Evolutionary conservation across 1,139 yeast species (phyloP), one percentile per base, ranked within the genome.

Genomic region (Kluyveromyces marxianus): DNA sequence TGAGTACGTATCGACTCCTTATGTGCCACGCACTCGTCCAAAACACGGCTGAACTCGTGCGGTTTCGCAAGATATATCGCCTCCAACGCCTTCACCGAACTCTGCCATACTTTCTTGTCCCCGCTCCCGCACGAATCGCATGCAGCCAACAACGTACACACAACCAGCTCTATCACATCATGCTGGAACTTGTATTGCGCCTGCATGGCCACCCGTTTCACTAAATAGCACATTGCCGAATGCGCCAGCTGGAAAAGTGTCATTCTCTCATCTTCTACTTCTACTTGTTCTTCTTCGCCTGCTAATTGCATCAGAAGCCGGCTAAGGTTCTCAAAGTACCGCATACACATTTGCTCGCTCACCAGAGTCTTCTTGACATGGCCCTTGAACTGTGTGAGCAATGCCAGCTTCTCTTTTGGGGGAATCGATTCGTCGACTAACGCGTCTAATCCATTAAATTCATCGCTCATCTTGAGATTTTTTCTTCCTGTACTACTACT

Each of bases 131-230:
- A 14, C 21, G 21, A 14, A 33, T 55, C 44, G 26, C 56, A 50
- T 42, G 52, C 50, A 29, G 35, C 42, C 14, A 54, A 48, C 33
- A 60, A 37, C 24, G 48, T 50, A 3, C 34, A 32, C 8, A 50
- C 46, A 26, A 39, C 32, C 5, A 7, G 39, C 31, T 33, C 36
- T 5, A 53, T 48, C 7, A 50, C 43, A 2, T 39, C 42, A 1
- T 67, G 67, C 46, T 69, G 70, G 39, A 89, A 69, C 1, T 75
- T 69, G 1, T 73, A 70, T 1, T 79, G 72, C 53, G 84, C 82
- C 66, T 87, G 96, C 63, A 82, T 78, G 44, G 85, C 79, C 2
- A 86, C 79, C 24, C 96, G 71, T 55, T 85, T 86, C 29, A 86
- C 77, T 41, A 88, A 67, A 59, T 88, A 92, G 49, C 90, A 83